These are phyloP conservation scores for Penicillium maclennaniae DNA, from an alignment of 495 filamentous ascomycete genomes.

Conservation along the genomic window DNA sequence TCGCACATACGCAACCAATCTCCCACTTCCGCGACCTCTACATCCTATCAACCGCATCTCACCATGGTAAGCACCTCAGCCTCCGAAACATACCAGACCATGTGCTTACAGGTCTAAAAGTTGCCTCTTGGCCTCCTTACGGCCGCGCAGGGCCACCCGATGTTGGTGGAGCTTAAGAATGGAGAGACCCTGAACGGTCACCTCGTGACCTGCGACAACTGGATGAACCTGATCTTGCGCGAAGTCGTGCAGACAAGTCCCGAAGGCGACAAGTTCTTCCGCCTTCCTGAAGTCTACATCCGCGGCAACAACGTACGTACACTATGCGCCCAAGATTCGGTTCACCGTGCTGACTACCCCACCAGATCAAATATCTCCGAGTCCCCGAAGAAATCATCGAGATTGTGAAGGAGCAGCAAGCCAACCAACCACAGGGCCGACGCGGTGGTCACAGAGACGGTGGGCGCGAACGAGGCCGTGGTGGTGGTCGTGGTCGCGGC, in stretches of 20 bases:
- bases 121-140: conserved; percentile 89
- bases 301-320: conserved; percentile 86
- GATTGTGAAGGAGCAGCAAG: conserved; percentile 83
- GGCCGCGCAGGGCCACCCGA: conserved; percentile 94
- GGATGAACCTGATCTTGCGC: conserved; percentile 97
- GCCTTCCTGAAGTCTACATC: conserved; percentile 89
- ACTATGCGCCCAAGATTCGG: not conserved
- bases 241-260: conserved; percentile 97
- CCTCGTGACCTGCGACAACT: conserved; percentile 92
- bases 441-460: conserved; percentile 64
- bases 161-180: conserved; percentile 99
- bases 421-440: conserved; percentile 60
- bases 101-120: conserved; percentile 40
- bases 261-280: conserved; percentile 89
- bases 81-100: not conserved
- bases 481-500: conserved; percentile 47
- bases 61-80: conserved; percentile 17
- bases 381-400: conserved; percentile 96
- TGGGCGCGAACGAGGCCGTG: conserved; percentile 49
- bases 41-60: conserved; percentile 20
- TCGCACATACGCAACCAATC: conserved; percentile 3
- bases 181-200: conserved; percentile 97
- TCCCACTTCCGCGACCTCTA: conserved; percentile 16
- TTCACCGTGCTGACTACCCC: conserved; percentile 1
- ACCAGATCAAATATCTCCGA: conserved; percentile 94